Conservation (phyloP, 345 rosid species). For the Citrus cavaleriei region DNA sequence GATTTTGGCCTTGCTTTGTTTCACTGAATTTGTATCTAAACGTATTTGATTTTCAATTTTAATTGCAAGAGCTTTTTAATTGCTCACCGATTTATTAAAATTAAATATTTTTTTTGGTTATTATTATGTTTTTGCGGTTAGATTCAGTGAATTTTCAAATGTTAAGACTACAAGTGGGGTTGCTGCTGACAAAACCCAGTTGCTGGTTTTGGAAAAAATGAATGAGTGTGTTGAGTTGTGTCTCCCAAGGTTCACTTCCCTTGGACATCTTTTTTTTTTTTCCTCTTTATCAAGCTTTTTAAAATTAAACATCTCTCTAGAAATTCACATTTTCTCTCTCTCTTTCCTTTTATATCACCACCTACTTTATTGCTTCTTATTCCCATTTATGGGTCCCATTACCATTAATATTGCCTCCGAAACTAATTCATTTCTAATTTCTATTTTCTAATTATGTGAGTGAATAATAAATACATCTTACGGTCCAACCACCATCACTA, state of each 20-base stretch:
- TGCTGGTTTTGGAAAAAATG: constrained; percentile 24
- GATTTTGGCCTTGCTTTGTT: not conserved
- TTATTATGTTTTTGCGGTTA: not conserved
- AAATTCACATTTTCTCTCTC: not conserved
- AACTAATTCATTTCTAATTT: too few species aligned
- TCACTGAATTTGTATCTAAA: not conserved
- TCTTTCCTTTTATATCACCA: not conserved
- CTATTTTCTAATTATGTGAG: too few species aligned
- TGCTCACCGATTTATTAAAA: too few species aligned
- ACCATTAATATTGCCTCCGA: too few species aligned
- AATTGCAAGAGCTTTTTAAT: not conserved
- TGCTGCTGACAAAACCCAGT: constrained; percentile 9
- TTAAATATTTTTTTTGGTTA: not conserved
- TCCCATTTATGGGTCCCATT: constrained; percentile 3
- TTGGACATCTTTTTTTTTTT: constrained; percentile 11
- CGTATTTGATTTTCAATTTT: not conserved
- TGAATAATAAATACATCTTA: too few species aligned
- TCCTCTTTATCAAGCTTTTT: not conserved
- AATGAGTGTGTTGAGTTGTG: constrained; percentile 9
- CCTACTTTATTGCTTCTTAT: not conserved
- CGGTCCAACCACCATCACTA: too few species aligned
- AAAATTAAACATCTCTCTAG: not conserved
- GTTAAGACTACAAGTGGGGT: constrained; percentile 4
- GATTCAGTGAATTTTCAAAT: constrained; percentile 26
- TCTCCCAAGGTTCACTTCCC: constrained; percentile 38